Base-by-base conservation (phyloP, 2,329 filamentous ascomycete species). In the Aspergillaceae sp. region DNA sequence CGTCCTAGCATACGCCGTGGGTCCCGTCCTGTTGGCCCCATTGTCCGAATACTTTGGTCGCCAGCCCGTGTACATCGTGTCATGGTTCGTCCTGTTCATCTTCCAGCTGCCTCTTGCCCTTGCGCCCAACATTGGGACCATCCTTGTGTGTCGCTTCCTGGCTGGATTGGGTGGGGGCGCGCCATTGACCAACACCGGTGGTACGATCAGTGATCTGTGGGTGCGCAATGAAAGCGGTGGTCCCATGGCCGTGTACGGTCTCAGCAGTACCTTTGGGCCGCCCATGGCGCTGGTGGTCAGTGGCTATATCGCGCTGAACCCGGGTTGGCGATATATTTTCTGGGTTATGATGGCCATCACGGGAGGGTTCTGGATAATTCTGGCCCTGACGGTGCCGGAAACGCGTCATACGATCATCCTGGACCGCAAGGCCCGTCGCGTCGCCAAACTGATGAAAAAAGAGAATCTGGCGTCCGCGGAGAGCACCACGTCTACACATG, bases 271-370 rank as follows among this genome's bases (percentile, higher is more conserved):
- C 0, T 65, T 66, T 34, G 62, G 63, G 5, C 63, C 63, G 2
- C 63, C 63, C 0, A 60, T 62, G 46, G 63, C 63, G 0, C 51
- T 67, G 1, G 58, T 66, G 1, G 49, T 68, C 7, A 62, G 56
- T 7, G 64, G 64, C 1, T 68, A 65, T 43, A 60, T 68, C 26
- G 62, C 50, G 1, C 45, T 57, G 28, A 41, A 70, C 50, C 47
- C 69, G 3, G 49, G 59, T n/a, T 78, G 76, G 72, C 65, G 71
- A 26, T 80, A 77, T 77, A 76, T 76, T 45, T 79, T 82, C 57
- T 82, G 78, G 76, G 72, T 79, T 29, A 73, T 80, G 48, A 68
- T 82, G 50, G 74, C 78, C 37, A 71, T 79, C 42, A 77, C 77
- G 1, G 71, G 58, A 19, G 67, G 69, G 7, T 73, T 76, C 2